Evolutionary conservation across 2,329 filamentous ascomycete genomes (phyloP), one percentile per base, ranked within the genome.

Genomic region (Ambrosiella cleistominuta): DNA sequence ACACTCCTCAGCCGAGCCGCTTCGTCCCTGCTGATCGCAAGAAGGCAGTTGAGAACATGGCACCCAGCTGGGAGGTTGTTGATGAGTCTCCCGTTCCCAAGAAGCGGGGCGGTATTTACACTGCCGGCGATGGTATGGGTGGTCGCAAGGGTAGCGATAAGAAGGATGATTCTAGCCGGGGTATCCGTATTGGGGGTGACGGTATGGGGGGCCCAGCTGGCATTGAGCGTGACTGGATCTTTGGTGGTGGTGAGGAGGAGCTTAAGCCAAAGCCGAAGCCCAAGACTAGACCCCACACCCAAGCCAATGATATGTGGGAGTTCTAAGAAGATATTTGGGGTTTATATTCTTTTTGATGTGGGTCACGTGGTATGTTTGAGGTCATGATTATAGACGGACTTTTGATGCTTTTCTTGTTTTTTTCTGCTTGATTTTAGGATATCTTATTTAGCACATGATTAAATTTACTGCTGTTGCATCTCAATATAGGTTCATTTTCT

Each of bases 1-100:
- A 8, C 68, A 73, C 57, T 64, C 69, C 40, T 69, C 68, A 65
- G 65, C 66, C 59, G 66, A 61, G 71, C 65, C 68, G 74, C 66
- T 72, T 71, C 17, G 66, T 81, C 17, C 68, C 76, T 56, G 76
- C 80, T 57, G 79, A 81, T 62, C 80, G 79, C 63, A 75, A 79
- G 68, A 87, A 88, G 71, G 82, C 77, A 2, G 78, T 86, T 57
- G 82, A 85, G 70, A 83, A 80, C 75, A 85, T 88, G 81, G 79
- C 85, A 64, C 72, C 82, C 52, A 80, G 75, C 67, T 82, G 80
- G 80, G 70, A 71, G 1, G 63, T 71, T 11, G 76, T 79, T 62
- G 79, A 82, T 58, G 66, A 75, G 64, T 81, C 79, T 1, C 77
- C 78, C 7, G 68, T 52, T 17, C 27, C 54, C 35, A 60, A 56